These are phyloP conservation scores for Calonectria henricotiae DNA, from an alignment of 2,329 filamentous ascomycete genomes.

Conservation along the genomic window DNA sequence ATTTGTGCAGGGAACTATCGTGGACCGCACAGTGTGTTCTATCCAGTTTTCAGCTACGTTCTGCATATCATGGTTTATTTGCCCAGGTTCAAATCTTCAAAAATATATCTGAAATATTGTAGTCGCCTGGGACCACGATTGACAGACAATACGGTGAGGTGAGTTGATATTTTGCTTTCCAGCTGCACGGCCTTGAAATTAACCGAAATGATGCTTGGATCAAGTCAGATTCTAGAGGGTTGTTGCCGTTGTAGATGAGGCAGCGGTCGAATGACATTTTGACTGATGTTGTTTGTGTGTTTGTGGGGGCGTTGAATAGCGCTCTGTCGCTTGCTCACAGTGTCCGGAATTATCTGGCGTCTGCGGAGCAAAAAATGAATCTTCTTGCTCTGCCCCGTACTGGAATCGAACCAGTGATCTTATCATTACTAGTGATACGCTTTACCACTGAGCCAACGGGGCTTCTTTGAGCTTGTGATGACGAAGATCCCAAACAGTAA, in stretches of 20 bases:
- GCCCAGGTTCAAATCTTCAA: not conserved
- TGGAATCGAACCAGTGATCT: slow-evolving; percentile 26
- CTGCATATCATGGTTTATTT: not conserved
- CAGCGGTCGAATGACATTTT: too few relatives aligned
- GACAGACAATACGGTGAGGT: not conserved
- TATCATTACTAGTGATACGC: slow-evolving; percentile 22
- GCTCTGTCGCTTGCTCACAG: too few relatives aligned
- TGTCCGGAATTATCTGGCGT: too few relatives aligned
- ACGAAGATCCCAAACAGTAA: fast-evolving
- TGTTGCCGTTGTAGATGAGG: too few relatives aligned
- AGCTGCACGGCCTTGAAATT: not conserved
- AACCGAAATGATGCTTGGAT: not conserved
- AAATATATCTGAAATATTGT: not conserved
- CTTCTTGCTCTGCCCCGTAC: slow-evolving; percentile 6
- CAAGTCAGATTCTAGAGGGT: slow-evolving; percentile 51
- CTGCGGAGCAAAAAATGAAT: not conserved
- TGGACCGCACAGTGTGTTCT: not conserved
- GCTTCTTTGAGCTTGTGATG: slow-evolving; percentile 8
- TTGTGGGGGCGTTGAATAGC: too few relatives aligned
- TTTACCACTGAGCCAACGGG: slow-evolving; percentile 26
- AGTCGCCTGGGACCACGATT: not conserved
- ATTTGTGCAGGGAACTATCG: slow-evolving; percentile 20
- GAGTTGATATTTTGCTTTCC: not conserved
- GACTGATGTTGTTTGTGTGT: too few relatives aligned
- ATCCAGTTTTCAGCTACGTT: not conserved